These are phyloP conservation scores for Mycothermus thermophilus DNA, from an alignment of 495 filamentous ascomycete genomes.

Conservation along the genomic window DNA sequence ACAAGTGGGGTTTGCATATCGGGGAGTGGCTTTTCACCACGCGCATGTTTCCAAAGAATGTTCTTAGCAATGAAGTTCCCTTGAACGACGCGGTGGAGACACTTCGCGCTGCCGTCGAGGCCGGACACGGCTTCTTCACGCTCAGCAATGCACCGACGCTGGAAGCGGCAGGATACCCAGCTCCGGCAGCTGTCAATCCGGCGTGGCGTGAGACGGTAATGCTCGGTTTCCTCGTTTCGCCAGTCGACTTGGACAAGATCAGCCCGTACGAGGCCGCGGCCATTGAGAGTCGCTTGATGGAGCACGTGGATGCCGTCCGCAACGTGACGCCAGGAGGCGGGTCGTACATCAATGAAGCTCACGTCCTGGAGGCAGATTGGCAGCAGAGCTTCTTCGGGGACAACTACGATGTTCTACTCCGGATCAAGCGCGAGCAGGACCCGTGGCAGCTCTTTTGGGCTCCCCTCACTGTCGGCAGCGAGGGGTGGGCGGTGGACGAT, in stretches of 20 bases:
- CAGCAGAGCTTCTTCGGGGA: conserved; percentile 43
- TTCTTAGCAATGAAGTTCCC: conserved; percentile 19
- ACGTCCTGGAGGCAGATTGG: conserved; percentile 43
- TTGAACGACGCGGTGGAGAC: conserved; percentile 31
- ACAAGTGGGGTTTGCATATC: conserved; percentile 15
- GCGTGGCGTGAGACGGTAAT: conserved; percentile 40
- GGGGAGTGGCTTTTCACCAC: conserved; percentile 25
- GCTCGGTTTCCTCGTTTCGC: conserved; percentile 36
- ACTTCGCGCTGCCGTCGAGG: conserved; percentile 24
- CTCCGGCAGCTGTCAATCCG: conserved; percentile 32
- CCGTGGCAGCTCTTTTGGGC: conserved; percentile 41
- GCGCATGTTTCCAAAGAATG: conserved; percentile 35
- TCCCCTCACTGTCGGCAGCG: conserved; percentile 37
- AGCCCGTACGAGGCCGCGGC: neutral
- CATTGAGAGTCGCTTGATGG: conserved; percentile 3
- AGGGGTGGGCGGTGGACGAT: conserved; percentile 28
- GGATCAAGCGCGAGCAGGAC: conserved; percentile 40
- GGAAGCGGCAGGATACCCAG: conserved; percentile 18
- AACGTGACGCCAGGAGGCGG: conserved; percentile 22
- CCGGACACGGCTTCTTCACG: conserved; percentile 30
- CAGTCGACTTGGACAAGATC: conserved; percentile 5
- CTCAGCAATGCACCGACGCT: conserved; percentile 29
- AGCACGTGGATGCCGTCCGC: conserved; percentile 3
- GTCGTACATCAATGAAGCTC: conserved; percentile 35
- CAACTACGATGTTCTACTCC: conserved; percentile 35